These are phyloP conservation scores for Kwoniella sp. DNA, from an alignment of 768 basidiomycete species.

Conservation along the genomic window DNA sequence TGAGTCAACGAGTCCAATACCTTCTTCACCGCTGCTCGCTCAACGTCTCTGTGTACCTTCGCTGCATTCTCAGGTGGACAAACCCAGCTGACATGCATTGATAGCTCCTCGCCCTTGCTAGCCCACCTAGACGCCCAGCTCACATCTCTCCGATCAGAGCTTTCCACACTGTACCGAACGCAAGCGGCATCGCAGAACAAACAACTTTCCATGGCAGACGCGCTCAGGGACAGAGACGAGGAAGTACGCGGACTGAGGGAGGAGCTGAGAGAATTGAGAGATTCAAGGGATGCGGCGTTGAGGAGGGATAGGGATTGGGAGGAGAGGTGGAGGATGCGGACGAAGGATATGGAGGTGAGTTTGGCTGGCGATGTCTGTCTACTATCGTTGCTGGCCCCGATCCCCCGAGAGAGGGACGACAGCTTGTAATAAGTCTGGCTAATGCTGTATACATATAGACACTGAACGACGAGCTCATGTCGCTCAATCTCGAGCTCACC, in stretches of 20 bases:
- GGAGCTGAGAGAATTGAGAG: constrained; percentile 71
- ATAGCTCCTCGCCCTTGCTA: constrained; percentile 75
- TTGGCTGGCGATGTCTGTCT: no score
- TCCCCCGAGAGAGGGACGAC: no score
- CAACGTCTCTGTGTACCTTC: no score
- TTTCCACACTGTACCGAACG: constrained; percentile 92
- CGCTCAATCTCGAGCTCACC: constrained; percentile 84
- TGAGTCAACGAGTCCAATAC: constrained; percentile 13
- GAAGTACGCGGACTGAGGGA: constrained; percentile 78
- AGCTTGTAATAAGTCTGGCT: no score
- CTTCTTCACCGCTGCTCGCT: neutral
- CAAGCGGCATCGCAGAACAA: constrained; percentile 82
- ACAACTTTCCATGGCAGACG: constrained; percentile 92
- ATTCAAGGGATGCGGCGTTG: constrained; percentile 70
- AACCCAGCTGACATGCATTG: no score
- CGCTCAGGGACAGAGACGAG: constrained; percentile 90
- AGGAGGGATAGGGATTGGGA: constrained; percentile 79
- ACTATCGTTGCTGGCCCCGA: no score
- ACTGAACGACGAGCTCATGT: constrained; percentile 91
- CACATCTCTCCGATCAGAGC: constrained; percentile 83
- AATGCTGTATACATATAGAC: no score
- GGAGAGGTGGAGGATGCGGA: constrained; percentile 65
- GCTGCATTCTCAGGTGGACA: no score
- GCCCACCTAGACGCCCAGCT: constrained; percentile 91
- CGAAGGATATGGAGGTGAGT: constrained; percentile 79